A percentile compares a stretch with the other conserved stretches of the same genome.
Conservation (phyloP, 495 filamentous ascomycete genomes). For the Bombardia bombarda region DNA sequence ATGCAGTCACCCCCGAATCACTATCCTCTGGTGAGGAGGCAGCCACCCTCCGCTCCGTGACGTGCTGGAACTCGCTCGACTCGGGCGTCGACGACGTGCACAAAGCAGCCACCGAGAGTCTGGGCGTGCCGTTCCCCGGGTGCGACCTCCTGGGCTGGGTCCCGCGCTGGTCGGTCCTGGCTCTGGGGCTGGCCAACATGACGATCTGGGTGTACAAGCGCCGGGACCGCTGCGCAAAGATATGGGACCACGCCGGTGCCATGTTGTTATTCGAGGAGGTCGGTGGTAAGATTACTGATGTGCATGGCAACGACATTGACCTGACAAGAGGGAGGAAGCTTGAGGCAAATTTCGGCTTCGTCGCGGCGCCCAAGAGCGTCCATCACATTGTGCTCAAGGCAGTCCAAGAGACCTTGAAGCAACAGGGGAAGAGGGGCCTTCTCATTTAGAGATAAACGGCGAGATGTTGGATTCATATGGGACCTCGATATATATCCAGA, state of each 20-base stretch:
- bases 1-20: conserved; percentile 18
- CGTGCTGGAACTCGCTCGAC: conserved; percentile 30
- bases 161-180: conserved; percentile 55
- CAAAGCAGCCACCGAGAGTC: conserved; percentile 33
- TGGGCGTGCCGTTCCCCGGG: conserved; percentile 41
- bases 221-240: conserved; percentile 45
- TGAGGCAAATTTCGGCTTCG: conserved; percentile 40
- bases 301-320: conserved; percentile 48
- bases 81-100: conserved; percentile 39
- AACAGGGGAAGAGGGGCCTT: conserved; percentile 10
- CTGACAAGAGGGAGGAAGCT: conserved; percentile 36
- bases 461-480: background rate
- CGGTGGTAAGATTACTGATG: conserved; percentile 55
- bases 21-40: too few species aligned
- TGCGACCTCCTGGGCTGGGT: conserved; percentile 57
- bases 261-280: conserved; percentile 60
- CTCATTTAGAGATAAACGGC: too few species aligned
- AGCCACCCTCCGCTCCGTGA: conserved; percentile 31
- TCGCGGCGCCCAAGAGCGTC: conserved; percentile 30
- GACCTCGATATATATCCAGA: background rate
- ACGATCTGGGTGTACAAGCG: conserved; percentile 55
- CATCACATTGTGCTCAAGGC: conserved; percentile 28
- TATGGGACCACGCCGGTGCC: conserved; percentile 67
- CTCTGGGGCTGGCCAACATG: conserved; percentile 50
- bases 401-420: conserved; percentile 25